phyloP scores from a whole-genome alignment of 805 yeast species.

The Kuraishia hungarica region DNA sequence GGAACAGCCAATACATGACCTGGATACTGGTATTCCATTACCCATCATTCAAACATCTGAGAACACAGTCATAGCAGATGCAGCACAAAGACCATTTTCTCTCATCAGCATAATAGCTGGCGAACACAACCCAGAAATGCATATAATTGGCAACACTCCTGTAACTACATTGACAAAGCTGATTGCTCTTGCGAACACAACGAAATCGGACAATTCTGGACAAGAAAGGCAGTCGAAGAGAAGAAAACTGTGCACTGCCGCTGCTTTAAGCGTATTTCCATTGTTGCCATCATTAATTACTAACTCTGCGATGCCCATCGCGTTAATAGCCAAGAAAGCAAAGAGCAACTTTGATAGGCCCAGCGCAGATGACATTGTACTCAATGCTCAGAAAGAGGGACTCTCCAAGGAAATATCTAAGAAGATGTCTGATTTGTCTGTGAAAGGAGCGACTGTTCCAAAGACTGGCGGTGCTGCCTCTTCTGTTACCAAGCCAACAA shows the following conservation, averaged over 20 bases:
- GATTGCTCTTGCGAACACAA: background rate
- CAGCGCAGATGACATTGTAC: slow-evolving; percentile 75
- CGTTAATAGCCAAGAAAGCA: slow-evolving; percentile 29
- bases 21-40: background rate
- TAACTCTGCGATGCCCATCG: background rate
- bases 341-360: slow-evolving; percentile 52
- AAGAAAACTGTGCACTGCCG: slow-evolving; percentile 4
- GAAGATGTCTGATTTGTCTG: slow-evolving; percentile 14
- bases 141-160: background rate
- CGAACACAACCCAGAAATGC: background rate
- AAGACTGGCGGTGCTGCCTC: slow-evolving; percentile 1
- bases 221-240: slow-evolving; percentile 1
- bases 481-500: slow-evolving; percentile 30
- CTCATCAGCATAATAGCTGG: background rate
- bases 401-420: slow-evolving; percentile 16
- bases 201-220: background rate
- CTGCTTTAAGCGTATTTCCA: slow-evolving; percentile 3
- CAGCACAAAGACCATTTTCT: background rate
- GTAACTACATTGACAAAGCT: background rate
- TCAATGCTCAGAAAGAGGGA: slow-evolving; percentile 43
- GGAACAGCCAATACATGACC: background rate
- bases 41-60: background rate
- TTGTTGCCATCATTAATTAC: background rate
- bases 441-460: slow-evolving; percentile 1
- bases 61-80: background rate